A percentile compares a stretch with the other conserved stretches of the same genome.
Evolutionary conservation across 345 rosid species (phyloP).

Genomic region (Hibiscus syriacus): DNA sequence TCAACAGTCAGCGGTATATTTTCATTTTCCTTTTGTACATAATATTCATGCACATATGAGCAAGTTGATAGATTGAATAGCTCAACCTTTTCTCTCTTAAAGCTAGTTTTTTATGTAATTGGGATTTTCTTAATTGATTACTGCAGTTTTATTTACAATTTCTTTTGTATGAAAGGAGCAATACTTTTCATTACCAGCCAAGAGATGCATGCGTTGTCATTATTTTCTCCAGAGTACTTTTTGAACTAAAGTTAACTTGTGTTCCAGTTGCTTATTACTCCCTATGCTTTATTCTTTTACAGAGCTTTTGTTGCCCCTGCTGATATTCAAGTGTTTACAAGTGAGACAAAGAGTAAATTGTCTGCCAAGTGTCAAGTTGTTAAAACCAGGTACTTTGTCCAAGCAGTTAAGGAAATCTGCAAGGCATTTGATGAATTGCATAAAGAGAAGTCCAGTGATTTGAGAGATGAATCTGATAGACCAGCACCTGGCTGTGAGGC

Average conservation of each 20-base stretch:
- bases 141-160: background rate
- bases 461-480: constrained; percentile 36
- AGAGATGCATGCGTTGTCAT: background rate
- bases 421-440: constrained; percentile 65
- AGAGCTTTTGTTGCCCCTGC: constrained; percentile 28
- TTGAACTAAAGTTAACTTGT: background rate
- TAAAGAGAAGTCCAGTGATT: constrained; percentile 38
- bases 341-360: constrained; percentile 69
- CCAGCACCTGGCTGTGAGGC: constrained; percentile 29
- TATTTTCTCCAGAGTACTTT: background rate
- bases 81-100: background rate
- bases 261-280: constrained; percentile 9
- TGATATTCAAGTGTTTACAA: constrained; percentile 75
- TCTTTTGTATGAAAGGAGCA: background rate
- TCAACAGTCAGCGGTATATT: background rate
- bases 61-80: background rate
- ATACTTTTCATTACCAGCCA: background rate
- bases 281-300: constrained; percentile 21
- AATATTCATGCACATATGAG: background rate
- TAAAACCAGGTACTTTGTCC: constrained; percentile 68
- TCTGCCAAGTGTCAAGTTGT: constrained; percentile 56
- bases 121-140: background rate
- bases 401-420: constrained; percentile 82
- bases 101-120: background rate
- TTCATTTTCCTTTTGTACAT: background rate